Evolutionary conservation across 2,329 filamentous ascomycete species (phyloP), one percentile per base, ranked within the genome.

Genomic region (Sporothrix sp.): DNA sequence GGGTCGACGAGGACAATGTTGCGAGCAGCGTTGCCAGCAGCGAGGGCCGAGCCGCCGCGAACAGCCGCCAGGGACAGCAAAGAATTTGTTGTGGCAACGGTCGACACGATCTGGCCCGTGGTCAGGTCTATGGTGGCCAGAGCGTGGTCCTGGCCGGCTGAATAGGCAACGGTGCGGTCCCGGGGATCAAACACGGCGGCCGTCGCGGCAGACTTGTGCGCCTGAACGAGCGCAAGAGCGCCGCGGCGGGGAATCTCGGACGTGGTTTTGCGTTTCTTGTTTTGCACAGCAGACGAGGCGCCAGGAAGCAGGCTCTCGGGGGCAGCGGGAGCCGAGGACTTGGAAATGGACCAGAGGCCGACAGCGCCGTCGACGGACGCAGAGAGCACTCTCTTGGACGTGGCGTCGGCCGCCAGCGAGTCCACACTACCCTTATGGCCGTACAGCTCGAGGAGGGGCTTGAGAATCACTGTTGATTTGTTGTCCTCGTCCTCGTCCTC

Each of bases 1-100:
- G 91, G 91, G 65, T 98, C 93, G 58, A 97, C 79, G n/a, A 98
- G 76, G 1, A 88, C 91, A 63, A 98, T 86, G 68, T 95, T 87
- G 51, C 89, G 78, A 20, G 87, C 87, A 14, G 84, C 84, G 2
- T 87, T 95, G 53, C 90, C 93, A 20, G 87, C 84, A 3, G 80
- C 80, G 50, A 84, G 66, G 21, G 81, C 69, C 55, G 51, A 61
- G 54, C 21, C 37, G 21, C 43, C 33, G 2, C 81, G 79, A 13
- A 98, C 72, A 6, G 89, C 82, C 56, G 81, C 77, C 7, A 96
- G 74, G 27, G 84, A 89, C 54, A 95, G 78, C 7, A 98, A 76
- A 1, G 89, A 81, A 66, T 95, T 86, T 51, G 87, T 81, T 0
- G 89, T 93, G 1, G 86, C 85, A 51, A 93, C 76, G 4, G 87